Conservation (phyloP, 805 yeast genomes). For the Phaffomyces antillensis region DNA sequence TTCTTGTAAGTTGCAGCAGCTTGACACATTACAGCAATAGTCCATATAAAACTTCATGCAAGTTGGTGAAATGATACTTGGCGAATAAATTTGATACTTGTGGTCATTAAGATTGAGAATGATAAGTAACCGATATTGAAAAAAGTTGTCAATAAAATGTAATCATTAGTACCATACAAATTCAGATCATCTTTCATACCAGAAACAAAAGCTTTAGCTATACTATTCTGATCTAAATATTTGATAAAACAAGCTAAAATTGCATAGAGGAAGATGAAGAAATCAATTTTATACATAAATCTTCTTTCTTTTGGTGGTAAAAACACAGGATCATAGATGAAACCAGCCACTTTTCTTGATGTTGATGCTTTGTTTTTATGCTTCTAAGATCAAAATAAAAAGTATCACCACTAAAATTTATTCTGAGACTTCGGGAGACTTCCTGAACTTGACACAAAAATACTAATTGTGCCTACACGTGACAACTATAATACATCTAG, state of each 20-base stretch:
- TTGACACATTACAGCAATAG: neutral
- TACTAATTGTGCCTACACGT: too few species aligned
- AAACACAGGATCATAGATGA: too few species aligned
- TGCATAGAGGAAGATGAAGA: too few species aligned
- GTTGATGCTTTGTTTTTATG: too few species aligned
- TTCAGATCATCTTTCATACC: constrained; percentile 43
- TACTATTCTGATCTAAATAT: neutral
- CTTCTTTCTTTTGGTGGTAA: too few species aligned
- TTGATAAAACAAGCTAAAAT: neutral
- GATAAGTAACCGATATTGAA: neutral
- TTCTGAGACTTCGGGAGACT: neutral
- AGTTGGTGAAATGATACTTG: neutral
- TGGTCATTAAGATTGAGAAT: neutral
- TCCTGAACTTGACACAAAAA: neutral
- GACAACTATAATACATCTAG: too few species aligned
- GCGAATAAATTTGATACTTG: neutral
- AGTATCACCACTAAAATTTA: too few species aligned
- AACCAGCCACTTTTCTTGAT: too few species aligned
- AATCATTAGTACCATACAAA: constrained; percentile 31
- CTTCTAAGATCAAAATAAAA: too few species aligned
- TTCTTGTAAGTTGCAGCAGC: neutral
- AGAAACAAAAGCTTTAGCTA: constrained; percentile 42
- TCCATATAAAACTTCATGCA: neutral
- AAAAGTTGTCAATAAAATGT: neutral
- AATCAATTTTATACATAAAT: too few species aligned